Conservation (phyloP, 441 rosid species). For the Euphorbia corollata region DNA sequence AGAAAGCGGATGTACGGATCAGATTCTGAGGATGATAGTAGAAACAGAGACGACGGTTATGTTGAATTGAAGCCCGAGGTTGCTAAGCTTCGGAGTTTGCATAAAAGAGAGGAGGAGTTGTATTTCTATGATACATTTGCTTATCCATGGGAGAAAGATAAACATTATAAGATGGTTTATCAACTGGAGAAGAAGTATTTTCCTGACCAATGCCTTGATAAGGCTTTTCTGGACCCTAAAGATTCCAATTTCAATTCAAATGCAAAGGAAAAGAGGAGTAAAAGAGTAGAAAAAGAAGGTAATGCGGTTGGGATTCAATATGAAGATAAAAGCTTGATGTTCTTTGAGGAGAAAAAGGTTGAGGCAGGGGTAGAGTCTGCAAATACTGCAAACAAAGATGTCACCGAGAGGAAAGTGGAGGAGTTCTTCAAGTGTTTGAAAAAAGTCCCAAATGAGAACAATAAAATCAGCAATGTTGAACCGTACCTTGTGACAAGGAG, state of each 20-base stretch:
- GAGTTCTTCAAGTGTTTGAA: constrained; percentile 82
- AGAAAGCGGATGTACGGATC: constrained; percentile 79
- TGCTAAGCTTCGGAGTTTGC: constrained; percentile 64
- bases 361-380: constrained; percentile 17
- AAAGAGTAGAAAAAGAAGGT: constrained; percentile 29
- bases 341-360: constrained; percentile 47
- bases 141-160: constrained; percentile 90
- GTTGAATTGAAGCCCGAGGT: constrained; percentile 85
- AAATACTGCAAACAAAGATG: constrained; percentile 29
- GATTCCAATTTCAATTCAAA: constrained; percentile 27
- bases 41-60: constrained; percentile 53
- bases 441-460: constrained; percentile 50
- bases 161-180: constrained; percentile 96
- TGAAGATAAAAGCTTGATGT: constrained; percentile 43
- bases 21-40: constrained; percentile 70
- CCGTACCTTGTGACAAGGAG: constrained; percentile 68
- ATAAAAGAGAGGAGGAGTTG: constrained; percentile 86
- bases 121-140: constrained; percentile 76
- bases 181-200: constrained; percentile 92
- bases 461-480: constrained; percentile 45
- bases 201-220: constrained; percentile 81
- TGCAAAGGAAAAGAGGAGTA: constrained; percentile 31
- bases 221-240: constrained; percentile 74
- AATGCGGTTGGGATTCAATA: constrained; percentile 22
- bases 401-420: constrained; percentile 72